phyloP scores from a whole-genome alignment of 179 eudicot genomes.

The Silene vulgaris region DNA sequence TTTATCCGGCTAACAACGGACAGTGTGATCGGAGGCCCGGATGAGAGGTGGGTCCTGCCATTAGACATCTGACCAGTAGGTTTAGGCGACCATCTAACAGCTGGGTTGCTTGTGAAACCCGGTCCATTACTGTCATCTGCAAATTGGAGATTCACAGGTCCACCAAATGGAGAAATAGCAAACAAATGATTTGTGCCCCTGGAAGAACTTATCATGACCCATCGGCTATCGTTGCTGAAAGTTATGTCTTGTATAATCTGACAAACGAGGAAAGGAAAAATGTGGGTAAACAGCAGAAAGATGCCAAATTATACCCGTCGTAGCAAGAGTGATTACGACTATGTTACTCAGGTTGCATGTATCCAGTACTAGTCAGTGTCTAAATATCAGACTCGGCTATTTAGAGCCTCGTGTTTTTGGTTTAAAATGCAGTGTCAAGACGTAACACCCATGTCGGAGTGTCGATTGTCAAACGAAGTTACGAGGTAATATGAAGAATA shows the following conservation, averaged over 20 bases:
- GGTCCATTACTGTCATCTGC: constrained; percentile 37
- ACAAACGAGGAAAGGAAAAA: constrained; percentile 11
- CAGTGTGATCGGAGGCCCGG: constrained; percentile 61
- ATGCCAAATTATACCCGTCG: neutral
- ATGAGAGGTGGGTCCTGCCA: constrained; percentile 32
- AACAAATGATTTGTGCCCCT: constrained; percentile 84
- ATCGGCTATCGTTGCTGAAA: constrained; percentile 76
- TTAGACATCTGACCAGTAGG: constrained; percentile 34
- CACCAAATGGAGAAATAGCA: constrained; percentile 77
- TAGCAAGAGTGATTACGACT: neutral
- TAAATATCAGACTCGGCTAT: no score
- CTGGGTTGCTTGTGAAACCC: constrained; percentile 28
- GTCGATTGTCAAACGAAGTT: no score
- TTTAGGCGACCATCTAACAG: constrained; percentile 30
- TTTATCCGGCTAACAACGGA: constrained; percentile 72
- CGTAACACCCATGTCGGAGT: no score
- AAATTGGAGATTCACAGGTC: constrained; percentile 38
- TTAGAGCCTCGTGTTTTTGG: neutral
- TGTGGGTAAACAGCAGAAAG: neutral
- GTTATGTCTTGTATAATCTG: constrained; percentile 91
- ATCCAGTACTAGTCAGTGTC: no score
- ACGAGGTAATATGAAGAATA: neutral
- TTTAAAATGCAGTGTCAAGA: no score
- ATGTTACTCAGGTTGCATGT: no score
- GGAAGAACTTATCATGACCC: constrained; percentile 84